Conservation (phyloP, 2,329 filamentous ascomycete genomes). For the Fusarium foetens region DNA sequence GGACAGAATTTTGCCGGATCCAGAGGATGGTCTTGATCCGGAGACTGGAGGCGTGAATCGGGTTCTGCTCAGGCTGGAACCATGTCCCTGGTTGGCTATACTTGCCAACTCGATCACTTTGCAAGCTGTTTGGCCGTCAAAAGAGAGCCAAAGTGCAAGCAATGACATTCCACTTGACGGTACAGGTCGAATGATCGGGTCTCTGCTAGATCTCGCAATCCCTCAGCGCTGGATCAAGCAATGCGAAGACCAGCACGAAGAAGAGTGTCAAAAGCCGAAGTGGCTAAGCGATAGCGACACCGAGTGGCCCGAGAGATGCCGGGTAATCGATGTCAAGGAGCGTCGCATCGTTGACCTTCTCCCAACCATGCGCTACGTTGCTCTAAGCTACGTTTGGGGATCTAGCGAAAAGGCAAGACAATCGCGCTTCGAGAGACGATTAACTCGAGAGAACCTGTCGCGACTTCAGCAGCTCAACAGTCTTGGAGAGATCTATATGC, state of each 20-base stretch:
- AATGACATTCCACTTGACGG: accelerated
- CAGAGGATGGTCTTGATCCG: not conserved
- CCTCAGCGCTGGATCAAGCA: constrained; percentile 6
- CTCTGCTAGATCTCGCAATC: not conserved
- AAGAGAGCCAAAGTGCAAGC: accelerated
- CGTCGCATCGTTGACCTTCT: not conserved
- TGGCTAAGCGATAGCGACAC: constrained; percentile 9
- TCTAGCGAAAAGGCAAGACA: not conserved
- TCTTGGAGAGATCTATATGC: not conserved
- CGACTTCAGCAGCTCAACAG: not conserved
- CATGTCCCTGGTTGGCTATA: not conserved
- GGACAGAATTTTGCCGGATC: accelerated
- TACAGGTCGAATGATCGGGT: not conserved
- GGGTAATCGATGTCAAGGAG: constrained; percentile 11
- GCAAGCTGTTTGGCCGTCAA: constrained; percentile 1
- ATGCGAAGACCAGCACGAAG: constrained; percentile 15
- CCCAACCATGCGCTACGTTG: constrained; percentile 12
- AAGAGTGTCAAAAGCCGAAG: not conserved
- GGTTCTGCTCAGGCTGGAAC: not conserved
- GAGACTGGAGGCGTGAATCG: not conserved
- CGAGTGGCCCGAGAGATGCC: not conserved
- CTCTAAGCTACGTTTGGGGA: constrained; percentile 32
- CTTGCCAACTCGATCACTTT: not conserved
- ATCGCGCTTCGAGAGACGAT: not conserved
- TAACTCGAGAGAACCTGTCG: not conserved